Evolutionary conservation across 768 basidiomycete genomes (phyloP), one percentile per base, ranked within the genome.

Genomic region (Trametes sanguinea): DNA sequence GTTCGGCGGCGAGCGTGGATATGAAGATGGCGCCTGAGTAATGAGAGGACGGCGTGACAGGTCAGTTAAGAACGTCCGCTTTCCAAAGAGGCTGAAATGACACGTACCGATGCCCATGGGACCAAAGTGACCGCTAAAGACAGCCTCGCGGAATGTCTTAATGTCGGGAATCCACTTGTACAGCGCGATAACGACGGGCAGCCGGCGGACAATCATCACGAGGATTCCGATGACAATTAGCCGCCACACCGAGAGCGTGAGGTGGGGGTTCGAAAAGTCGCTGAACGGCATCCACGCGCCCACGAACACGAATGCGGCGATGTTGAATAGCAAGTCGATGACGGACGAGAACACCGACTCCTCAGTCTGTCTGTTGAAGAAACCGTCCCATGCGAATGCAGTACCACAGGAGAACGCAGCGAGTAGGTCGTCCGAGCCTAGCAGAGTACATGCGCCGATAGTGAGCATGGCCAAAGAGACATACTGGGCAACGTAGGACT

Each of bases 281-380:
- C 81, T 73, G 75, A 99, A 98, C 1, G 97, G 97, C 85, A 95
- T 95, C 88, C 95, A 95, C 37, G 96, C 95, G 62, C 97, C 97
- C 63, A 98, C 90, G 71, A 90, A 98, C 53, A 98, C 87, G 78
- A 98, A 98, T 3, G 92, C 91, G 32, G 94, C 93, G 64, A 94
- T 85, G 77, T 98, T 98, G 85, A 97, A 96, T 60, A 98, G 81
- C 66, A 98, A 78, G 75, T 98, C 94, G 70, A 98, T 94, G 68
- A 98, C 95, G 75, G 92, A 94, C 66, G 89, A 92, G 80, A 99
- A 99, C 63, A 94, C 88, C 32, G 92, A 85, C 73, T 98, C 95
- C 71, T 97, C 95, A 0, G 95, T 97, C 69, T 95, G 93, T 60
- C 86, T 85, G 74, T 94, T 93, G 80, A 92, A 92, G 77, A 94